Evolutionary conservation across 768 basidiomycete genomes (phyloP).

Genomic region (Tulasnella sp.): DNA sequence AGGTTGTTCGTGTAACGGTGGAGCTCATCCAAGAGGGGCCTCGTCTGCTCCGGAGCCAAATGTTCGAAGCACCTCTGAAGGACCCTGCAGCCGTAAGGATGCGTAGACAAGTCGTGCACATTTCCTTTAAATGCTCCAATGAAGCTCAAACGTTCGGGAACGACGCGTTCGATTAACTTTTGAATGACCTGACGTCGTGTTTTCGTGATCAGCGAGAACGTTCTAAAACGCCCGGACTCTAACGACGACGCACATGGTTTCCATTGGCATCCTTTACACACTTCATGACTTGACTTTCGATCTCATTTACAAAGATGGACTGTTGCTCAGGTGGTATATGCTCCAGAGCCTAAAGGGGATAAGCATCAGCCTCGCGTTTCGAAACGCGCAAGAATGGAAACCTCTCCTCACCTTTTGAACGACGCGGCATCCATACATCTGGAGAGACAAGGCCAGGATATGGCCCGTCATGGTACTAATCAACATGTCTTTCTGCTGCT

Average conservation of each 20-base stretch:
- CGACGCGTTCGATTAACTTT: conserved; percentile 78
- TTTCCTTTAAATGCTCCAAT: conserved; percentile 70
- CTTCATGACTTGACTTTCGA: conserved; percentile 73
- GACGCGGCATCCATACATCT: conserved; percentile 96
- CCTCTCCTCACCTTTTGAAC: conserved; percentile 69
- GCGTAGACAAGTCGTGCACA: conserved; percentile 75
- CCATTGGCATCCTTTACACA: conserved; percentile 90
- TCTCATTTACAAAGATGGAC: conserved; percentile 64
- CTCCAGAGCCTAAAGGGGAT: conserved; percentile 66
- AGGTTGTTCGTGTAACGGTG: conserved; percentile 64
- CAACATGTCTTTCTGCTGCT: conserved; percentile 65
- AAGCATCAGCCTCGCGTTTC: conserved; percentile 4
- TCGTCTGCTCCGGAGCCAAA: conserved; percentile 61
- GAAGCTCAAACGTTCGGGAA: conserved; percentile 70
- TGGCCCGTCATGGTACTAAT: conserved; percentile 72
- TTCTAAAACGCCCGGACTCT: not conserved
- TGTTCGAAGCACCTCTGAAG: conserved; percentile 90
- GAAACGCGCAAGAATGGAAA: not conserved
- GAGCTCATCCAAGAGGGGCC: conserved; percentile 76
- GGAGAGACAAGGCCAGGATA: conserved; percentile 68
- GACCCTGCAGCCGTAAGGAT: conserved; percentile 92
- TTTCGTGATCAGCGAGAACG: not conserved
- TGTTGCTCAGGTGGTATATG: conserved; percentile 75
- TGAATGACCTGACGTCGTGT: conserved; percentile 63
- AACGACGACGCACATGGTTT: conserved; percentile 69